These are phyloP conservation scores for Cordia subcordata DNA, from an alignment of 257 asterid genomes.

Conservation along the genomic window DNA sequence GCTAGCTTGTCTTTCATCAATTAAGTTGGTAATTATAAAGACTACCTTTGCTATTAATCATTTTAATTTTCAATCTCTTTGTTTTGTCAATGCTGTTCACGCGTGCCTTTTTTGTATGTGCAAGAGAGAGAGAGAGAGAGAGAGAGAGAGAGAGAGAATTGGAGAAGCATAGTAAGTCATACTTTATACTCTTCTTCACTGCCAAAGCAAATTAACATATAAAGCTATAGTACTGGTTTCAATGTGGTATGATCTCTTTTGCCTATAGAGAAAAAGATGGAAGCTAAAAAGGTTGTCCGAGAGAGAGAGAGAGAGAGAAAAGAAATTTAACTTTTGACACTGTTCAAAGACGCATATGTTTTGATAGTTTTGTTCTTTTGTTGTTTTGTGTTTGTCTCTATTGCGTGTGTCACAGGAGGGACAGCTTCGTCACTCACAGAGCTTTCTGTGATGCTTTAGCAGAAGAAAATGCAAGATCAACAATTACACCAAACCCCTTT, in stretches of 20 bases:
- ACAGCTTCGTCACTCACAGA: slow-evolving; percentile 77
- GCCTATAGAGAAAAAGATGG: slow-evolving; percentile 20
- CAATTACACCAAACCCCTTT: slow-evolving; percentile 30
- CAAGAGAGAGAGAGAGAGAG: neutral
- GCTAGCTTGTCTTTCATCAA: no score
- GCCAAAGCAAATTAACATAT: slow-evolving; percentile 27
- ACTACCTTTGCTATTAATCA: no score
- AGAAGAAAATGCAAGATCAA: slow-evolving; percentile 55
- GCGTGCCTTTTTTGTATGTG: neutral
- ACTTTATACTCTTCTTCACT: slow-evolving; percentile 18
- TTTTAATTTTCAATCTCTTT: no score
- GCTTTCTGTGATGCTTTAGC: slow-evolving; percentile 82
- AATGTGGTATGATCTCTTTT: slow-evolving; percentile 18
- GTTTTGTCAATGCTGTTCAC: neutral
- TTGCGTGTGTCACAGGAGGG: slow-evolving; percentile 45
- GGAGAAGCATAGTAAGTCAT: neutral
- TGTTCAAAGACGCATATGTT: neutral
- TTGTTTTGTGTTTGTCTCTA: slow-evolving; percentile 46
- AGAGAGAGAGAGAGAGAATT: neutral
- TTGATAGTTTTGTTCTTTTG: slow-evolving; percentile 30
- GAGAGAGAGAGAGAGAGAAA: slow-evolving; percentile 11
- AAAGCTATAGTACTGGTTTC: slow-evolving; percentile 15
- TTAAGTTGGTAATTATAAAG: no score
- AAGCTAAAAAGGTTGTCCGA: slow-evolving; percentile 48
- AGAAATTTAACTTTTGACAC: neutral